phyloP scores from a whole-genome alignment of 768 basidiomycete genomes.

The Lactarius indigo region DNA sequence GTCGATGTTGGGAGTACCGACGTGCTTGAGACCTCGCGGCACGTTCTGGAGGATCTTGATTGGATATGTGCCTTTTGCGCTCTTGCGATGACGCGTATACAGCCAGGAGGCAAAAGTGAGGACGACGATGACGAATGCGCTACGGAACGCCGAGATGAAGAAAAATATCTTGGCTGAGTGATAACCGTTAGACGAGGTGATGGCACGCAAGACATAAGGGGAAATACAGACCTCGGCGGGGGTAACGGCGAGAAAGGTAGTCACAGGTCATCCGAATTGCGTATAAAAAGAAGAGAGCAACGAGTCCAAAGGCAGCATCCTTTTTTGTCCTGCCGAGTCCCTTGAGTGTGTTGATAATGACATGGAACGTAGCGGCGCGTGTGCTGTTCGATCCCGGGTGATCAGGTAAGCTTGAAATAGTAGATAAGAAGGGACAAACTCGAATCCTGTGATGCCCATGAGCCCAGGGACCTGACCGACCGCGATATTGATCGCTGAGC shows the following conservation, averaged over 20 bases:
- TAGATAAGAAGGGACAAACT: constrained; percentile 45
- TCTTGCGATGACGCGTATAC: constrained; percentile 63
- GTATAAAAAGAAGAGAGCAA: constrained; percentile 70
- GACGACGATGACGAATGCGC: constrained; percentile 85
- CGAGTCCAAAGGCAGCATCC: constrained; percentile 89
- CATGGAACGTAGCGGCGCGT: constrained; percentile 75
- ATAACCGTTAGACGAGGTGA: constrained; percentile 1
- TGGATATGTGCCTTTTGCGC: constrained; percentile 63
- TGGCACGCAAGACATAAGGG: not conserved
- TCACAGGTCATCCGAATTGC: constrained; percentile 58
- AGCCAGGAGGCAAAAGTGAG: constrained; percentile 87
- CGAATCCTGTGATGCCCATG: constrained; percentile 82
- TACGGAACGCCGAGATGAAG: constrained; percentile 72
- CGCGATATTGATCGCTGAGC: constrained; percentile 91
- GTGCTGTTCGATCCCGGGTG: constrained; percentile 48
- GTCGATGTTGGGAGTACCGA: constrained; percentile 48
- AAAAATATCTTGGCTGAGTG: constrained; percentile 62
- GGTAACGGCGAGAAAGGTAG: constrained; percentile 52
- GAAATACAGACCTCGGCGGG: constrained; percentile 48
- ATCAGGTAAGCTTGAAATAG: constrained; percentile 5
- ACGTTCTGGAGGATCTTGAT: constrained; percentile 82
- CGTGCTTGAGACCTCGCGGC: constrained; percentile 74
- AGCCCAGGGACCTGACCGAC: constrained; percentile 85
- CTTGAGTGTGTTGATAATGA: constrained; percentile 92
- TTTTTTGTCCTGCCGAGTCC: constrained; percentile 63